Evolutionary conservation across 176 grass and related monocot species (phyloP), one percentile per base, ranked within the genome.

Genomic region (Areca catechu): DNA sequence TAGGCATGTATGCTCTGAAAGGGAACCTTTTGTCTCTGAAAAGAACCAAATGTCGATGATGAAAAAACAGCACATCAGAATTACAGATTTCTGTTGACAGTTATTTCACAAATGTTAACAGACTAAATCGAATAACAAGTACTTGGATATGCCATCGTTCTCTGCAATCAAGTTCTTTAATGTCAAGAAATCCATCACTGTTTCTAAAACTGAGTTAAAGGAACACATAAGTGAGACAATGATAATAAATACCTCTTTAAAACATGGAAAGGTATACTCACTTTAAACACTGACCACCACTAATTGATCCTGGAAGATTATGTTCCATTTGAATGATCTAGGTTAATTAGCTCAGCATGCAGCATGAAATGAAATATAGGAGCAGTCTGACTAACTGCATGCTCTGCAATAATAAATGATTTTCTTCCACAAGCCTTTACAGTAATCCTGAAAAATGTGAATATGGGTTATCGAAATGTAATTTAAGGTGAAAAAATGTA

Each of bases 1-100:
- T 28, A 37, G 71, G 81, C 91, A 71, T 83, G 90, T 86, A 90
- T 95, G 86, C 58, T 79, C 85, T 70, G 86, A 75, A 63, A 95
- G 77, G 71, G 76, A 50, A 49, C 80, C 77, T 83, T 95, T 90
- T 19, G 86, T 76, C 23, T 95, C 86, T 22, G 68, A 79, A 79
- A 95, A n/a, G 74, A 71, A 90, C 80, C 49, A 75, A 81, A 79
- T 86, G 82, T 10, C 90, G 64, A 81, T 82, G 86, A 68, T 65
- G 77, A 81, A 86, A 77, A 86, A 86, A 69, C 28, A 30, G 28
- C 6, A 30, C 28, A 30, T 30, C 6, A 30, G 6, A 30, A 30
- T 30, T 30, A 0, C 28, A 30, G 28, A 30, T 30, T 30, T 30
- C 4, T 30, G 28, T 1, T 80, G 57, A 65, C 22, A 29, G 60